Evolutionary conservation across 306 rosid species (phyloP), one percentile per base, ranked within the genome.

Genomic region (Vigna angularis): DNA sequence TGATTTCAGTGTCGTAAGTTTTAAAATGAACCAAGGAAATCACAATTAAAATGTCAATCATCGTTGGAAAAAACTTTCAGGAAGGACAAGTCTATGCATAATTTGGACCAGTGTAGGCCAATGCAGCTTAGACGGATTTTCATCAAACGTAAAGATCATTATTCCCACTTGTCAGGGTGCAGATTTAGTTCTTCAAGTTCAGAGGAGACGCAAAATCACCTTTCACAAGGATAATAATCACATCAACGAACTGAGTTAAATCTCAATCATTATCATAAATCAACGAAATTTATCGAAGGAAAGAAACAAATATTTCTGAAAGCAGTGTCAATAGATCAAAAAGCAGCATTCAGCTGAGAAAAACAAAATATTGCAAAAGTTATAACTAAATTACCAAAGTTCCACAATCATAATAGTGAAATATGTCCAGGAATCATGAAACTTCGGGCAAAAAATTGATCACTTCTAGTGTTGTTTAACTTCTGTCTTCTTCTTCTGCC

Each of bases 401-500:
- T 40, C 15, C 13, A 3, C 63, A 57, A 65, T 18, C 72, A 72
- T 7, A 62, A 52, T 32, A 61, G 68, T 81, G 51, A 69, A 72
- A 72, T 32, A 73, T 57, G 65, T 74, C 71, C 20, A 45, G 18
- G 4, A 81, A 67, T 6, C 15, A 52, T 73, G 12, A 63, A 24
- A 50, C 64, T 24, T 26, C 59, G 9, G 13, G 24, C 9, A 12
- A 58, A 18, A 57, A 22, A 3, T 24, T 17, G 1, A 24, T 22
- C 63, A 57, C 8, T 57, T 76, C 79, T 86, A 90, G 50, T 86
- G 90, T 48, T 88, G 85, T 26, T 83, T 83, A 18, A 61, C 59
- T 78, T 87, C 90, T 0, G 5, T 71, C 56, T 81, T 90, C 85
- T 87, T 90, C 67, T 86, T 87, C 72, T 69, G 83, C 91, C 89